Base-by-base conservation (phyloP, 441 rosid species). In the Croton laevigatus region DNA sequence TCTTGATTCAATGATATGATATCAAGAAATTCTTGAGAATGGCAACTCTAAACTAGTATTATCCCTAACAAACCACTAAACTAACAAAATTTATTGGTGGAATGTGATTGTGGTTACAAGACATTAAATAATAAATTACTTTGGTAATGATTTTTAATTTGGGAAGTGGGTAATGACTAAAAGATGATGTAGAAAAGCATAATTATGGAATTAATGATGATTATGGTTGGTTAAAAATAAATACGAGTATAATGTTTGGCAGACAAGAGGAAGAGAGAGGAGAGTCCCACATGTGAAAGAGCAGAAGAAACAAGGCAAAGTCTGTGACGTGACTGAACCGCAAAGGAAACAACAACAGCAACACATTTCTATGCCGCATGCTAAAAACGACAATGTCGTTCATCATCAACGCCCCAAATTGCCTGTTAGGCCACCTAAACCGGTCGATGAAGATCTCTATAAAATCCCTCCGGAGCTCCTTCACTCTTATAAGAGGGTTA, bases 391-490 rank as follows among this genome's bases (percentile, higher is more conserved):
- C 64, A 4, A 72, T 71, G 20, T 14, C 34, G 62, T 79, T 66
- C 23, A 71, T 75, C 69, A 79, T 68, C 80, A 82, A 27, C 73
- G 75, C 9, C 81, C 82, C 14, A 68, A 59, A 22, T 19, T 20
- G 42, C 71, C 59, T 38, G 75, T 75, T 62, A 78, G 70, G 53
- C 72, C 75, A 3, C 86, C 95, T 0, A 94, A 91, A 63, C 87
- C 98, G 0, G 86, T 91, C 3, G 98, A 91, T 11, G 97, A 91
- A 75, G 97, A 94, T 76, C 85, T 94, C 79, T 94, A 94, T 84
- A 88, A 86, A 74, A 87, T 94, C 61, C 87, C 98, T 0, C 95
- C 98, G 3, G 81, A 82, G 6, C 87, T 94, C 62, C 87, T 91
- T 61, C 81, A 73, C 71, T 83, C 96, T 59, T 76, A 90, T 80